Base-by-base conservation (phyloP, 1,284 basidiomycete genomes). In the Gymnopus androsaceus region DNA sequence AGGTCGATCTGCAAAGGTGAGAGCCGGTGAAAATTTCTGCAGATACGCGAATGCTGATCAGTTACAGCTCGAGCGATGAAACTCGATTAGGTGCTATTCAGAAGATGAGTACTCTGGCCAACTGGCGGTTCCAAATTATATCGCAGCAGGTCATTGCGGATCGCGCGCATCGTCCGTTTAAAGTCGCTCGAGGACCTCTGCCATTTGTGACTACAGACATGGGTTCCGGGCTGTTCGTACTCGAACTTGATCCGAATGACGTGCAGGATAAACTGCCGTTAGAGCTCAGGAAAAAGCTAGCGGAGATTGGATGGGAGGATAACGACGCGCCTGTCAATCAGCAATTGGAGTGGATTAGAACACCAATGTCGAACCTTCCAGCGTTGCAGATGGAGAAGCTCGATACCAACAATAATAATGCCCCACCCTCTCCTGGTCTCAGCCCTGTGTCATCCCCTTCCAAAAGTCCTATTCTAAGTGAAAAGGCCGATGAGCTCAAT, bases 131-230 rank as follows among this genome's bases (percentile, higher is more conserved):
- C 59, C 86, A 89, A 64, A 75, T 90, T 25, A 66, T 83, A 48
- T 78, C 81, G 4, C 85, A 86, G 62, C 78, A 77, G 33, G 78
- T 83, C 53, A 71, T 89, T 28, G 66, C 76, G 3, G 87, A 90
- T 65, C 77, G 82, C 49, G 71, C 72, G 0, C 81, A 82, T 61
- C 79, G 85, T 27, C 84, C 85, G 0, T 90, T 90, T 72, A 87
- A 83, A 63, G 67, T 84, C n/a, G 78, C 83, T 12, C 77, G 85
- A 25, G 80, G 77, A 11, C 84, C 85, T 2, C 75, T 89, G 11
- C 70, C 82, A 2, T 90, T 89, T 62, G 79, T 88, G 9, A 79
- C 86, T 0, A 87, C 86, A 0, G 87, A 89, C 62, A 83, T 89
- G 49, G 88, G 88, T 1, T 81, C 82, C 1, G 80, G 70, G 58